Evolutionary conservation across 805 yeast species (phyloP).

Genomic region (Hanseniaspora valbyensis): DNA sequence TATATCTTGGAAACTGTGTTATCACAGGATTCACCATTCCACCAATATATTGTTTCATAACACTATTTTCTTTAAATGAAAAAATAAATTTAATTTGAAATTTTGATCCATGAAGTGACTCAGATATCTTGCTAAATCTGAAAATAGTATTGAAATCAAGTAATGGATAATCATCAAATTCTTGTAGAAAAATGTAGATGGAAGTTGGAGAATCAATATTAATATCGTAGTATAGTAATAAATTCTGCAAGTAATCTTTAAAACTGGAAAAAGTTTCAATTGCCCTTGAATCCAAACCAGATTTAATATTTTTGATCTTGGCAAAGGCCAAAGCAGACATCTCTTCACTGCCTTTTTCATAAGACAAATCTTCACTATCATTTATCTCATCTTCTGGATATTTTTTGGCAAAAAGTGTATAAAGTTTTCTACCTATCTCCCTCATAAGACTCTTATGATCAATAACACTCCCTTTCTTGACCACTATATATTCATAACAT

Average conservation of each 20-base stretch:
- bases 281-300: constrained; percentile 13
- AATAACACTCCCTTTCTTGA: constrained; percentile 7
- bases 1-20: constrained; percentile 9
- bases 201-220: background rate
- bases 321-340: background rate
- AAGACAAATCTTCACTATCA: background rate
- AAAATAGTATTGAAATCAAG: constrained; percentile 6
- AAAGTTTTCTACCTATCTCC: constrained; percentile 4
- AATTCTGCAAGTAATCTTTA: constrained; percentile 8
- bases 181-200: constrained; percentile 10
- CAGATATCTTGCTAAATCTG: constrained; percentile 5
- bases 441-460: constrained; percentile 11
- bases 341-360: background rate
- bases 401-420: background rate
- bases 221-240: constrained; percentile 2
- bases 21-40: background rate
- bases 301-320: background rate
- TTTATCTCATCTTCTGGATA: background rate
- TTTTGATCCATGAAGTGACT: constrained; percentile 8
- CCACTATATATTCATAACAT: background rate
- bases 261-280: constrained; percentile 10
- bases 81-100: constrained; percentile 11
- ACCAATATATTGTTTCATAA: constrained; percentile 11
- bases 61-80: constrained; percentile 1
- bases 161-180: constrained; percentile 7